Evolutionary conservation across 805 yeast species (phyloP).

Genomic region (Hanseniaspora jakobsenii): DNA sequence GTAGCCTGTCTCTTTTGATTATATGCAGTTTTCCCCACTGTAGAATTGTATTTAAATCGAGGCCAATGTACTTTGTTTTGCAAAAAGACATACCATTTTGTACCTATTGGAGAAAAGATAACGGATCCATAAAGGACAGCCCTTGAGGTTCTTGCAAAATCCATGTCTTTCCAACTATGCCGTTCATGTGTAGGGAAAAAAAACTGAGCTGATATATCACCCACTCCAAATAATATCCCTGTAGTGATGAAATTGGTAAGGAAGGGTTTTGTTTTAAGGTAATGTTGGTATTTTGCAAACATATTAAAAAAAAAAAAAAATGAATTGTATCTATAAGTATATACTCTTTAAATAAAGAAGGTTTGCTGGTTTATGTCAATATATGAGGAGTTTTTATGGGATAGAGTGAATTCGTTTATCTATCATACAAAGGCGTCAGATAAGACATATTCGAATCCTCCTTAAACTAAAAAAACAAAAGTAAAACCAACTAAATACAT

Average conservation of each 20-base stretch:
- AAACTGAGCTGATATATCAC: slow-evolving; percentile 62
- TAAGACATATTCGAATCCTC: too few relatives aligned
- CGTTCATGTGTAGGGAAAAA: slow-evolving; percentile 19
- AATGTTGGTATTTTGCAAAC: slow-evolving; percentile 29
- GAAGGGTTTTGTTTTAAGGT: slow-evolving; percentile 1
- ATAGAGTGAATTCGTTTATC: too few relatives aligned
- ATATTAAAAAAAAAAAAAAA: too few relatives aligned
- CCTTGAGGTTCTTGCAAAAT: slow-evolving; percentile 45
- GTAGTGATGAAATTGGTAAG: slow-evolving; percentile 42
- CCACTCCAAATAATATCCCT: slow-evolving; percentile 56
- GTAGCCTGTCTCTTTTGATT: too few relatives aligned
- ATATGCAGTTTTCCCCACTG: too few relatives aligned
- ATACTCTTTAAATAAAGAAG: slow-evolving; percentile 19
- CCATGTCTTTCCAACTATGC: slow-evolving; percentile 28
- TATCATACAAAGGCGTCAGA: too few relatives aligned
- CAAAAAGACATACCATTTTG: slow-evolving; percentile 53
- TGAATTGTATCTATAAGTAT: slow-evolving; percentile 28
- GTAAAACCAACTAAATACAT: too few relatives aligned
- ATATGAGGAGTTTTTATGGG: not conserved
- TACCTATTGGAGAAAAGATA: slow-evolving; percentile 65
- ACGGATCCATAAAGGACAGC: slow-evolving; percentile 61
- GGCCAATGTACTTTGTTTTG: slow-evolving; percentile 34
- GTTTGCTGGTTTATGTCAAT: slow-evolving; percentile 14
- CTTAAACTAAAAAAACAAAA: too few relatives aligned
- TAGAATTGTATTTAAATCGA: slow-evolving; percentile 17